A percentile compares a stretch with the other conserved stretches of the same genome.
Conservation (phyloP, 1,284 basidiomycete genomes). For the Puccinia triticina region DNA sequence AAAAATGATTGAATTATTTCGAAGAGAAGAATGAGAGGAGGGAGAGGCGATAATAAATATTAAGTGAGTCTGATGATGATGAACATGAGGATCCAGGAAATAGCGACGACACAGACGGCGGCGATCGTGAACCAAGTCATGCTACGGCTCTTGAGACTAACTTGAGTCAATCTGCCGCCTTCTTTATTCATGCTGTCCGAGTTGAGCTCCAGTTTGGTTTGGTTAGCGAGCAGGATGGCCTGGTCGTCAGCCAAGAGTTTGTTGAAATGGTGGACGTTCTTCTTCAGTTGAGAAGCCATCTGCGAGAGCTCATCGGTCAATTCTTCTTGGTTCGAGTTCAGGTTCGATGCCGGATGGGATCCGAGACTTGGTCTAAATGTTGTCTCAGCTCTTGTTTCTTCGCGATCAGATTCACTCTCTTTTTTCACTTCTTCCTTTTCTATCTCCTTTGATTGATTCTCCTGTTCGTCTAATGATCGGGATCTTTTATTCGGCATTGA, state of each 20-base stretch:
- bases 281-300: constrained; percentile 76
- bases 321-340: constrained; percentile 66
- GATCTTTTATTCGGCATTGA: background rate
- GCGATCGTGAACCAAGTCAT: constrained; percentile 73
- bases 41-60: constrained; percentile 30
- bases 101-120: constrained; percentile 67
- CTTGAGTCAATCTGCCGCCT: constrained; percentile 68
- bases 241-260: constrained; percentile 70
- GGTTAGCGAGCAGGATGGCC: constrained; percentile 66
- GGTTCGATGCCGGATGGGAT: background rate
- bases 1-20: too few relatives aligned
- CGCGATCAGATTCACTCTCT: background rate
- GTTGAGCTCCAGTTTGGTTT: constrained; percentile 72
- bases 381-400: background rate
- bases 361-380: background rate
- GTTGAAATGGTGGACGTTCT: constrained; percentile 73
- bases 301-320: constrained; percentile 72
- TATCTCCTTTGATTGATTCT: background rate
- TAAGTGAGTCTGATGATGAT: constrained; percentile 71
- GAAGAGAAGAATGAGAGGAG: background rate
- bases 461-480: background rate
- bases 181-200: constrained; percentile 71
- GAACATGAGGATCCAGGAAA: constrained; percentile 73
- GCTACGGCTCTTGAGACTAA: constrained; percentile 69
- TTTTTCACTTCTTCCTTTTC: background rate